Evolutionary conservation across 805 yeast genomes (phyloP), one percentile per base, ranked within the genome.

Genomic region (Zygosaccharomyces rouxii): DNA sequence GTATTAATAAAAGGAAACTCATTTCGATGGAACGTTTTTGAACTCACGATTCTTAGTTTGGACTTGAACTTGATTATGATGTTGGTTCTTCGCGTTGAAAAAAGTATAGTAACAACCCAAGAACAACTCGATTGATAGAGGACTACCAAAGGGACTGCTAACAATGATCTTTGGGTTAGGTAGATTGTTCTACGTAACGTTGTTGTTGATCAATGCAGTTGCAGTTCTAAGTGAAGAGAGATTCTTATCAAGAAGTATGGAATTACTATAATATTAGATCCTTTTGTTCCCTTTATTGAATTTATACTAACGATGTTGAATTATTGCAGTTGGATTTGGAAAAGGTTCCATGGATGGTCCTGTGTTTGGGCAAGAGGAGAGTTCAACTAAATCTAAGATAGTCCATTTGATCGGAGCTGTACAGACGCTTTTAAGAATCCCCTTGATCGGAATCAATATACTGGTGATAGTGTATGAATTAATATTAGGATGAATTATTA

Each of bases 171-270:
- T 81, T 66, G 85, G 86, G 14, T 66, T 81, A 38, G 84, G 85
- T 9, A 79, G 74, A 60, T 67, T 81, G 28, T 71, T 80, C 48
- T 81, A 80, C 57, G 80, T 73, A 38, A 67, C 75, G 5, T 66
- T 81, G 16, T 63, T 86, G 33, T 68, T 85, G 48, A 77, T 85
- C 42, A 86, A 86, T 64, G 80, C 92, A 0, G 77, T 86, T 25
- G 94, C 94, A 0, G 83, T 86, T 30, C 74, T 86, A 45, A 84
- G 85, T 62, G 95, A 86, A 58, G 94, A 86, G 59, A 71, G 95
- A 50, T 86, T 86, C 59, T 71, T 86, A 50, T 81, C 82, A 58
- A 72, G 95, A 68, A 78, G 67, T 60, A 55, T 51, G 66, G 5
- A 10, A 3, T 18, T 33, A 33, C 14, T 9, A 33, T 29, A 9